Percentiles rank a stretch among this genome's conserved stretches.
Evolutionary conservation across 805 yeast species (phyloP).

Genomic region (Cyberlindnera maritima): DNA sequence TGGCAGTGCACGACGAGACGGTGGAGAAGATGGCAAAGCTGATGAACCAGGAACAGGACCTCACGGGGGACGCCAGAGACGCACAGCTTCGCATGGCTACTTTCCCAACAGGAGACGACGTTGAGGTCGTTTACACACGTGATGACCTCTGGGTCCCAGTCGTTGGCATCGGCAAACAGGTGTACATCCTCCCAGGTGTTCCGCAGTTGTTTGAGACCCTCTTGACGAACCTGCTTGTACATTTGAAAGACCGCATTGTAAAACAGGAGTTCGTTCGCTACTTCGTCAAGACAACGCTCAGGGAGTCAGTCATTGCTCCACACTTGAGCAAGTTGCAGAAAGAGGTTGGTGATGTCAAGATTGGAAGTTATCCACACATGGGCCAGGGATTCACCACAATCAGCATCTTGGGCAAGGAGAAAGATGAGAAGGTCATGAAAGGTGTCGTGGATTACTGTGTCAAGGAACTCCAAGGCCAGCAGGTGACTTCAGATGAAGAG

Average conservation of each 20-base stretch:
- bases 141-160: slow-evolving; percentile 82
- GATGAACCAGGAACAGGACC: slow-evolving; percentile 34
- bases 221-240: slow-evolving; percentile 41
- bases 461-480: slow-evolving; percentile 49
- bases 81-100: slow-evolving; percentile 82
- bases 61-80: slow-evolving; percentile 41
- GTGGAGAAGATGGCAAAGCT: slow-evolving; percentile 56
- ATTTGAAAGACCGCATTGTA: slow-evolving; percentile 37
- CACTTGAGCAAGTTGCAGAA: slow-evolving; percentile 51
- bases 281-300: slow-evolving; percentile 57
- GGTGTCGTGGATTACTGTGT: slow-evolving; percentile 46
- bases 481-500: slow-evolving; percentile 59
- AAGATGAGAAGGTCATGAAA: slow-evolving; percentile 37
- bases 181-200: slow-evolving; percentile 79
- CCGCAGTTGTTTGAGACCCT: slow-evolving; percentile 68
- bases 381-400: slow-evolving; percentile 62
- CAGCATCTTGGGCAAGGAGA: slow-evolving; percentile 63
- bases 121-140: slow-evolving; percentile 44
- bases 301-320: slow-evolving; percentile 72
- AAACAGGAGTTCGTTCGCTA: slow-evolving; percentile 37
- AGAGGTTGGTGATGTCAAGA: slow-evolving; percentile 46
- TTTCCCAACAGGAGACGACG: slow-evolving; percentile 48
- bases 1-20: slow-evolving; percentile 53
- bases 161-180: slow-evolving; percentile 60
- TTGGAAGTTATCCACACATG: slow-evolving; percentile 86